phyloP scores from a whole-genome alignment of 2,329 filamentous ascomycete genomes.

The Colletotrichum eleusines region DNA sequence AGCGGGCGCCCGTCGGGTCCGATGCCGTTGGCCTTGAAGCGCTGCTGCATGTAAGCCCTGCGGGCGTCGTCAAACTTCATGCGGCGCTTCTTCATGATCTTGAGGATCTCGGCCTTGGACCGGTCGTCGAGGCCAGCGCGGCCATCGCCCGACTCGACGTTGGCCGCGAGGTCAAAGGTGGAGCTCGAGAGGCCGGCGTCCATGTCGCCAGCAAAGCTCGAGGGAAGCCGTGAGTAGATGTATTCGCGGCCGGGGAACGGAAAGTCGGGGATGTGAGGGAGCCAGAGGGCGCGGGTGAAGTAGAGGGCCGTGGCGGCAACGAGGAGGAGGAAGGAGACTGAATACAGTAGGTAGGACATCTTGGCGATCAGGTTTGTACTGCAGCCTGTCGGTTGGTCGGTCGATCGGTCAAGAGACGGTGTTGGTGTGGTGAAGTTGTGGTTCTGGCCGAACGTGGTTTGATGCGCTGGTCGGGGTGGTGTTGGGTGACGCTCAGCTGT shows the following conservation, averaged over 20 bases:
- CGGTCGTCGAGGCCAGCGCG: conserved; percentile 84
- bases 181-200: conserved; percentile 87
- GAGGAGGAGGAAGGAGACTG: conserved; percentile 77
- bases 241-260: conserved; percentile 67
- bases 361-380: conserved; percentile 43
- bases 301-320: conserved; percentile 81
- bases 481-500: not conserved
- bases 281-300: conserved; percentile 83
- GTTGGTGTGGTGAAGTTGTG: not conserved
- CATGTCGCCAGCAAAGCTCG: conserved; percentile 84
- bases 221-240: conserved; percentile 82
- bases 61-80: conserved; percentile 93
- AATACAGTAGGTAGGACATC: conserved; percentile 88
- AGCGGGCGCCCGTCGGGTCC: conserved; percentile 86
- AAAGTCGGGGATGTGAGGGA: conserved; percentile 73
- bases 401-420: conserved; percentile 3
- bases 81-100: conserved; percentile 88
- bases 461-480: not conserved
- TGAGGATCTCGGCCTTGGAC: conserved; percentile 84
- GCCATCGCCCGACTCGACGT: conserved; percentile 82
- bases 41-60: conserved; percentile 84
- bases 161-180: conserved; percentile 85
- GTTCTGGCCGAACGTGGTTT: not conserved
- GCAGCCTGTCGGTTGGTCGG: not conserved
- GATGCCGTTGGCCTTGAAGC: conserved; percentile 90